These are phyloP conservation scores for Salix koriyanagi DNA, from an alignment of 345 rosid species.

Conservation along the genomic window DNA sequence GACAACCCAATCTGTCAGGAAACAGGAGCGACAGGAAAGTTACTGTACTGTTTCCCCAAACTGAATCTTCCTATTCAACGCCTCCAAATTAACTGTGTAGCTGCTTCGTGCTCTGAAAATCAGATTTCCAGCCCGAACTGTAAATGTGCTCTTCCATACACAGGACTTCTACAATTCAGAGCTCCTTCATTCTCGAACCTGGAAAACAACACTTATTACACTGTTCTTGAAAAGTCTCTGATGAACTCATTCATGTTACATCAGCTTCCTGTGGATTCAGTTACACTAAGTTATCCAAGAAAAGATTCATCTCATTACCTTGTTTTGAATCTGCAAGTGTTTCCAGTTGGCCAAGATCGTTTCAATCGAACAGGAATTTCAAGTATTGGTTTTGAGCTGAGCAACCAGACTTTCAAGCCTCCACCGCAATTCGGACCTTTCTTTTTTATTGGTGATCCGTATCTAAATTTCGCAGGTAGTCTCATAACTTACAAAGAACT, in stretches of 20 bases:
- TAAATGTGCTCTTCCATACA: conserved; percentile 57
- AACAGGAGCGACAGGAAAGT: conserved; percentile 11
- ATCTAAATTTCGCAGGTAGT: conserved; percentile 50
- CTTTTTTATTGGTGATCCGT: conserved; percentile 35
- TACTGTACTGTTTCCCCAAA: conserved; percentile 41
- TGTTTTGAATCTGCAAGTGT: conserved; percentile 40
- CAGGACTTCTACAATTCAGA: conserved; percentile 56
- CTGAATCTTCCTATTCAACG: conserved; percentile 36
- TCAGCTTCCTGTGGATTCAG: conserved; percentile 59
- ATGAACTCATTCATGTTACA: conserved; percentile 16
- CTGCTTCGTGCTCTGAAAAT: conserved; percentile 26
- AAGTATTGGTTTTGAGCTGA: conserved; percentile 46
- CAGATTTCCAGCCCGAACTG: conserved; percentile 59
- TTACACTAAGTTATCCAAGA: conserved; percentile 52
- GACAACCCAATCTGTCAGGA: conserved; percentile 61
- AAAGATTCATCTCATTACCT: conserved; percentile 42
- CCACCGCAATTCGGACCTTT: conserved; percentile 57
- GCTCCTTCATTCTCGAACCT: conserved; percentile 65
- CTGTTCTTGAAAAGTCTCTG: conserved; percentile 31
- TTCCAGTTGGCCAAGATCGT: conserved; percentile 43
- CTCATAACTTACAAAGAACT: neutral
- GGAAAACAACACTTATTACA: conserved; percentile 32
- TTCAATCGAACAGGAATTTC: conserved; percentile 47
- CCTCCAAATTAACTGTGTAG: conserved; percentile 41
- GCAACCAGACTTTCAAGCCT: conserved; percentile 64